Evolutionary conservation across 352 stramenopile species (phyloP), one percentile per base, ranked within the genome.

Genomic region (Pythium oligandrum): DNA sequence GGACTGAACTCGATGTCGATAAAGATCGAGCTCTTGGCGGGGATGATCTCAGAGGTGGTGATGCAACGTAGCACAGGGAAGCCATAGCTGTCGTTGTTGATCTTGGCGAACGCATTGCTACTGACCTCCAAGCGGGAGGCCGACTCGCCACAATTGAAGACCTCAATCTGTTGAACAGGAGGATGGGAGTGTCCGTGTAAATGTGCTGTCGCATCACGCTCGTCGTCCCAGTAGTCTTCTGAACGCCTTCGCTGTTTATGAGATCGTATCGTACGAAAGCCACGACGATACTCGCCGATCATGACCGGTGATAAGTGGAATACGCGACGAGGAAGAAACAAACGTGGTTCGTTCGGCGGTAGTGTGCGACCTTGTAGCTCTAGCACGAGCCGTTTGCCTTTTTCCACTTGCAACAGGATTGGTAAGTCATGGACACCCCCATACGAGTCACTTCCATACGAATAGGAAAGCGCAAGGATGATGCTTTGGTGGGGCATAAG

Each of bases 351-450:
- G 38, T 66, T 63, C 40, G 59, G 61, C 4, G 55, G 56, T 2
- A 98, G 71, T 12, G 90, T 97, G 5, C 66, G 71, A 4, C 92
- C 93, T 46, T 90, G 71, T 7, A 98, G 61, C 31, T 92, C 70
- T 1, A 98, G 57, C 53, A 89, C 73, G 12, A 97, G 61, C 45
- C 92, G 81, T 52, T 97, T 97, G 32, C 93, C 93, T 49, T 97
- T 88, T 40, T 84, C 75, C 3, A 98, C 80, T 52, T 90, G 71
- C 3, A 98, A 57, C 35, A 93, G 65, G 17, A 98, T 64, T 8
- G 86, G 83, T 0, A 98, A 68, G 43, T 95, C 70, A 60, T 98
- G 92, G 0, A 74, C 48, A 4, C 91, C 93, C 9, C 76, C 70
- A 48, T 96, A 96, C 6, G 79, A 60, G 34, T 90, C 63, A 1